Evolutionary conservation across 345 rosid genomes (phyloP).

Genomic region (Aethionema arabicum): DNA sequence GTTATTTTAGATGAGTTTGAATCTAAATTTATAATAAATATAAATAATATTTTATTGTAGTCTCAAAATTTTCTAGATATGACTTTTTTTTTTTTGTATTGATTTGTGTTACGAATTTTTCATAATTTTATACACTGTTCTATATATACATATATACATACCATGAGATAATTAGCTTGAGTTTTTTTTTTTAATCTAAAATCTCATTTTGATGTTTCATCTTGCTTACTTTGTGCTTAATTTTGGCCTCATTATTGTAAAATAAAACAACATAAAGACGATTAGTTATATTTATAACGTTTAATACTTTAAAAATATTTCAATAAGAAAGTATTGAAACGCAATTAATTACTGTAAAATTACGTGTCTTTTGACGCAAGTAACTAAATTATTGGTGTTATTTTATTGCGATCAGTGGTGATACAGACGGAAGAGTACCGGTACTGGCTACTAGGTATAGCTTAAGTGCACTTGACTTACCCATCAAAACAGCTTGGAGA

Average conservation of each 20-base stretch:
- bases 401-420: constrained; percentile 60
- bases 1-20: too few relatives aligned
- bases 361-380: constrained; percentile 11
- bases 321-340: background rate
- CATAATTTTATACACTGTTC: too few relatives aligned
- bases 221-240: too few relatives aligned
- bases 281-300: background rate
- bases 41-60: too few relatives aligned
- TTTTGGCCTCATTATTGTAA: background rate
- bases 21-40: too few relatives aligned
- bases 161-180: too few relatives aligned
- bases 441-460: constrained; percentile 84
- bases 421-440: constrained; percentile 97
- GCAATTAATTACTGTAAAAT: background rate
- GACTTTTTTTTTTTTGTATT: too few relatives aligned
- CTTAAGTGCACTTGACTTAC: constrained; percentile 56
- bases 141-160: too few relatives aligned
- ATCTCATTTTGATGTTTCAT: too few relatives aligned
- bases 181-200: too few relatives aligned
- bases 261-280: background rate
- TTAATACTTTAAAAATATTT: background rate
- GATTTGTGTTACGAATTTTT: too few relatives aligned
- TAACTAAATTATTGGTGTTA: constrained; percentile 16
- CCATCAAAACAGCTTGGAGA: constrained; percentile 78
- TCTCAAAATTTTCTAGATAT: too few relatives aligned